Evolutionary conservation across 345 rosid genomes (phyloP).

Genomic region (Lagerstroemia speciosa): DNA sequence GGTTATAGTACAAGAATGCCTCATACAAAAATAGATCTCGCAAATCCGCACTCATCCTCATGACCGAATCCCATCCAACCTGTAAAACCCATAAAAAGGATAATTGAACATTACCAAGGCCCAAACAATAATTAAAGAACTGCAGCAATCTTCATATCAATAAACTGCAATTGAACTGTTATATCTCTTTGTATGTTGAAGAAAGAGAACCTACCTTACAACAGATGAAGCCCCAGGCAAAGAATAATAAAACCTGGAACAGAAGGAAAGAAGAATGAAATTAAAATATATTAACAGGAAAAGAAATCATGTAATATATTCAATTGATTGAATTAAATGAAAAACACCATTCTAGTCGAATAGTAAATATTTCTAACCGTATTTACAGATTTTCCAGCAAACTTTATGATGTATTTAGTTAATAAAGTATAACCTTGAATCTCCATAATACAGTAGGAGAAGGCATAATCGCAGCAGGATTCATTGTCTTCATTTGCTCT

Average conservation of each 20-base stretch:
- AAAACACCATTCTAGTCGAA: background rate
- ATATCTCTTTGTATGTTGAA: background rate
- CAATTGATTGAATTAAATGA: background rate
- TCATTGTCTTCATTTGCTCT: constrained; percentile 43
- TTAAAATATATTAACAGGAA: background rate
- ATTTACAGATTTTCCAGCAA: background rate
- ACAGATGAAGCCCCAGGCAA: constrained; percentile 69
- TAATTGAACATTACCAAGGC: constrained; percentile 1
- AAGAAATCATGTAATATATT: background rate
- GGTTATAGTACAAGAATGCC: constrained; percentile 90
- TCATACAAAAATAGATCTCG: constrained; percentile 85
- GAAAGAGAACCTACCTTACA: constrained; percentile 58
- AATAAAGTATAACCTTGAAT: constrained; percentile 52
- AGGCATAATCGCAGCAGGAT: constrained; percentile 46
- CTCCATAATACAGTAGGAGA: constrained; percentile 68
- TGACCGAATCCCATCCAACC: constrained; percentile 93
- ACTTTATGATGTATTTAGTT: background rate
- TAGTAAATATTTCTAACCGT: background rate
- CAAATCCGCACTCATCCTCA: constrained; percentile 79
- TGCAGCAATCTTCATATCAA: background rate
- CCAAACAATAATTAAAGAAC: background rate
- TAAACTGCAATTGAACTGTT: background rate
- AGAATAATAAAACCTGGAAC: constrained; percentile 69
- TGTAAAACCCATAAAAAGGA: constrained; percentile 24
- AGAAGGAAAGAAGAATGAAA: constrained; percentile 6